Evolutionary conservation across 2,329 filamentous ascomycete species (phyloP).

Genomic region (Triangularia setosa): DNA sequence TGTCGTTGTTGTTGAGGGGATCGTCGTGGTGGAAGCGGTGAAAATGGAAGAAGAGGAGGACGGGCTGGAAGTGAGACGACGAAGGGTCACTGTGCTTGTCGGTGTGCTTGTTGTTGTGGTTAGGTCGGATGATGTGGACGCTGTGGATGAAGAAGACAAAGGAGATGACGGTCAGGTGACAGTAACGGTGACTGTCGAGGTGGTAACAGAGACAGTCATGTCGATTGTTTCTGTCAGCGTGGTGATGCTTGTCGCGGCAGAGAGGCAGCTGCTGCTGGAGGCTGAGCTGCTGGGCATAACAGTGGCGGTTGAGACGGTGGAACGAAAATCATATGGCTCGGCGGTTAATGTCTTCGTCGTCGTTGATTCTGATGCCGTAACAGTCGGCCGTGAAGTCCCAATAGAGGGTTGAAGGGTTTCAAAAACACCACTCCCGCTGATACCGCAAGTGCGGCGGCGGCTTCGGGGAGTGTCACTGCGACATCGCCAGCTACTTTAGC

Average conservation of each 20-base stretch:
- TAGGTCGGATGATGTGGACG: neutral
- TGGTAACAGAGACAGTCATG: conserved; percentile 14
- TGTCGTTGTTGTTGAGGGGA: neutral
- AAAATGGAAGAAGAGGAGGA: neutral
- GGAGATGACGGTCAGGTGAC: neutral
- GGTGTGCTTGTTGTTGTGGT: neutral
- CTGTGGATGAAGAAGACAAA: neutral
- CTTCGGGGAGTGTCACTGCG: neutral
- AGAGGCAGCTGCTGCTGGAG: neutral
- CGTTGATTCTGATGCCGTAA: neutral
- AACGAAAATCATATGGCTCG: neutral
- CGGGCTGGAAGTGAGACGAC: neutral
- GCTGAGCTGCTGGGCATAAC: neutral
- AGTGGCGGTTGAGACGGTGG: neutral
- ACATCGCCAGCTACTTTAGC: neutral
- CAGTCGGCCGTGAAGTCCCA: neutral
- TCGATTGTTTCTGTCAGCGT: conserved; percentile 14
- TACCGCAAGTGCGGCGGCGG: neutral
- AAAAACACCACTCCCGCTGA: neutral
- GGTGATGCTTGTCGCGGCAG: neutral
- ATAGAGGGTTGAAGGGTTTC: neutral
- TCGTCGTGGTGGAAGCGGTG: neutral
- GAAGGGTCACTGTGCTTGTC: neutral
- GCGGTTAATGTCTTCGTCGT: neutral
- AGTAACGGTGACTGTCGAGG: neutral